phyloP scores from a whole-genome alignment of 23 red algal genomes.

The Gracilariopsis chorda region DNA sequence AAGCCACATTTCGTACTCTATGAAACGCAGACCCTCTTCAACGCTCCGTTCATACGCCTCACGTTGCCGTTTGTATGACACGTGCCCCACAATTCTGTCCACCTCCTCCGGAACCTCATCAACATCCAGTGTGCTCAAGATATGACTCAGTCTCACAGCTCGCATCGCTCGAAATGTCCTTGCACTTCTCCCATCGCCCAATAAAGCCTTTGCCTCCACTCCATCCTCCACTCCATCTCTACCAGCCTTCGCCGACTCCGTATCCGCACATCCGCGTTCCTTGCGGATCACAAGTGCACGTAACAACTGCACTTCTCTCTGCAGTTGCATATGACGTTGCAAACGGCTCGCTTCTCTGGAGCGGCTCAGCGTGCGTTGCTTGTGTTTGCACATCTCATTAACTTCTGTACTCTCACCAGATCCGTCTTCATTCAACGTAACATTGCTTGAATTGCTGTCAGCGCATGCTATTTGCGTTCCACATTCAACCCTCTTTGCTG shows the following conservation, averaged over 20 bases:
- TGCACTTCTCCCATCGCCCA: not conserved
- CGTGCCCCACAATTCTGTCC: not conserved
- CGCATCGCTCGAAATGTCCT: not conserved
- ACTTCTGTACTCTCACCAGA: too few relatives aligned
- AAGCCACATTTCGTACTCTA: not conserved
- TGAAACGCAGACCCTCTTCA: not conserved
- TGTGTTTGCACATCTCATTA: too few relatives aligned
- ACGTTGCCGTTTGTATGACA: not conserved
- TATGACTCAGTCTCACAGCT: not conserved
- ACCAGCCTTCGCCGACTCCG: not conserved
- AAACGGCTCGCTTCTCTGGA: too few relatives aligned
- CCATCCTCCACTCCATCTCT: not conserved
- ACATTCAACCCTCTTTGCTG: too few relatives aligned
- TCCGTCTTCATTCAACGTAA: too few relatives aligned
- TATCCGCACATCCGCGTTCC: not conserved
- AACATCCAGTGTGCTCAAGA: not conserved
- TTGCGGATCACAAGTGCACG: not conserved
- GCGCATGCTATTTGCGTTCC: too few relatives aligned
- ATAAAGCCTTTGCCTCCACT: not conserved
- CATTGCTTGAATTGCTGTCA: too few relatives aligned
- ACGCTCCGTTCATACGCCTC: not conserved
- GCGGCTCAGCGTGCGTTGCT: too few relatives aligned
- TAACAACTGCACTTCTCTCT: not conserved
- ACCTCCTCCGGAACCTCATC: not conserved
- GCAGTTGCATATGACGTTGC: too few relatives aligned